phyloP scores from a whole-genome alignment of 208 protist species.

The Balamuthia mandrillaris region DNA sequence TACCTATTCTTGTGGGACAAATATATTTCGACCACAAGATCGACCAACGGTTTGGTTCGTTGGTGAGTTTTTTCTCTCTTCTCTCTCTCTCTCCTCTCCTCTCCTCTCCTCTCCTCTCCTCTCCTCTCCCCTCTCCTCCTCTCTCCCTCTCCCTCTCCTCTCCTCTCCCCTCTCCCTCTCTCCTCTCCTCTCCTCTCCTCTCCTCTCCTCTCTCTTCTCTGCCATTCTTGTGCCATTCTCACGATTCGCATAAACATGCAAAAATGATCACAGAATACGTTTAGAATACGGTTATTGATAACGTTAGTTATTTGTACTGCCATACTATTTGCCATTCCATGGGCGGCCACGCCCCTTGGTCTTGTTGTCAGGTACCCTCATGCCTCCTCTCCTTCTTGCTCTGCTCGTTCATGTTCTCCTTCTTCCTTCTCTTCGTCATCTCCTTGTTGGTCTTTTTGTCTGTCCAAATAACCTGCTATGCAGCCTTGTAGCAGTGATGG shows the following conservation, averaged over 20 bases:
- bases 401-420: too few relatives aligned
- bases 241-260: too few relatives aligned
- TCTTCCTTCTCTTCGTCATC: background rate
- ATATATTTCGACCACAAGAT: constrained; percentile 5
- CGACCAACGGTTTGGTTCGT: background rate
- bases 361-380: background rate
- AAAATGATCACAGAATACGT: background rate
- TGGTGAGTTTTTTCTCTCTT: background rate
- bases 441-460: too few relatives aligned
- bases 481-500: constrained; percentile 7
- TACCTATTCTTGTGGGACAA: background rate
- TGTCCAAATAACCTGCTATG: too few relatives aligned
- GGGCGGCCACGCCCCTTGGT: background rate
- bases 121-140: too few relatives aligned
- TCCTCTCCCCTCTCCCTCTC: too few relatives aligned
- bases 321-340: background rate
- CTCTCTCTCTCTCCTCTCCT: background rate
- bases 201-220: too few relatives aligned
- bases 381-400: too few relatives aligned
- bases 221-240: too few relatives aligned
- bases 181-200: too few relatives aligned
- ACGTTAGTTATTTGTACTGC: constrained; percentile 3
- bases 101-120: too few relatives aligned
- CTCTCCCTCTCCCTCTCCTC: too few relatives aligned
- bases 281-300: background rate